Evolutionary conservation across 768 basidiomycete species (phyloP), one percentile per base, ranked within the genome.

Genomic region (Mycena leptocephala): DNA sequence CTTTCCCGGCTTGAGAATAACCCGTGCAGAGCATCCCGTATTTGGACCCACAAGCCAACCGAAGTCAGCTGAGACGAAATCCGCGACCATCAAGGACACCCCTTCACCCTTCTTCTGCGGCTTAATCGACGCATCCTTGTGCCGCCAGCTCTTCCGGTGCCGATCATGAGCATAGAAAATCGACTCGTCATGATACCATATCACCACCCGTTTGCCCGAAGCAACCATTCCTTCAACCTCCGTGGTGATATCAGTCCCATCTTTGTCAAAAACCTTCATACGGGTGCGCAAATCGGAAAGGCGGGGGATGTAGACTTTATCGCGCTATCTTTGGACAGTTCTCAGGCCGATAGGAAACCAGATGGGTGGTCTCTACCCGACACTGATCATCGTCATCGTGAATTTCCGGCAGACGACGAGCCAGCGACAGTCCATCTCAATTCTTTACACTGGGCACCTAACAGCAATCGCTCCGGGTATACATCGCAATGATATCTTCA

Each of bases 131-230:
- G 61, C 72, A 24, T 73, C 76, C 28, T 58, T 35, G 28, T 75
- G 71, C n/a, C 75, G 56, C 82, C 82, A 83, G 14, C 35, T 22
- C 8, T 41, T 55, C 10, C 72, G 67, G 1, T 77, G 70, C 61
- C 67, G 53, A n/a, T 83, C 81, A 70, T 83, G n/a, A 67, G 77
- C 81, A 68, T 81, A 80, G 68, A 82, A 83, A 22, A 78, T 83
- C 18, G 81, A 83, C 70, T 83, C 82, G 71, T 80, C 75, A 66
- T 80, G 76, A 37, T 43, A n/a, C n/a, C n/a, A n/a, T n/a, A n/a
- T n/a, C n/a, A n/a, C n/a, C n/a, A n/a, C n/a, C n/a, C n/a, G n/a
- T n/a, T n/a, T n/a, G n/a, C n/a, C n/a, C n/a, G n/a, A n/a, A n/a
- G n/a, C n/a, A n/a, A n/a, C n/a, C n/a, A n/a, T n/a, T n/a, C n/a